Percentiles rank a stretch among this genome's conserved stretches.
Evolutionary conservation across 768 basidiomycete species (phyloP).

Genomic region (Termitomyces sp.): DNA sequence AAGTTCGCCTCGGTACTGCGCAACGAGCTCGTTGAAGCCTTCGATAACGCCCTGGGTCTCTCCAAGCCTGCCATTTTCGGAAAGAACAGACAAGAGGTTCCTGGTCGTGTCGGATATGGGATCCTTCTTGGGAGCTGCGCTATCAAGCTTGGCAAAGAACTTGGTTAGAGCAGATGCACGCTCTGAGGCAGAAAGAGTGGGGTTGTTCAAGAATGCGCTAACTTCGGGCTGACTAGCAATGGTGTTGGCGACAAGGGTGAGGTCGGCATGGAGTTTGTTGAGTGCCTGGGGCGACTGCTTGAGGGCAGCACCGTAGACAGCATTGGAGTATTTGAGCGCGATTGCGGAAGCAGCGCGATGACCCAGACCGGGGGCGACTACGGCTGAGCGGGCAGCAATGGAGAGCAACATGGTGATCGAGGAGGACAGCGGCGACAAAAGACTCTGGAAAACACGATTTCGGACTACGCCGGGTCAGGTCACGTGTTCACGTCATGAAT

Average conservation of each 20-base stretch:
- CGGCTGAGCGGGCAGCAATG: conserved; percentile 46
- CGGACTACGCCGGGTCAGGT: conserved; percentile 14
- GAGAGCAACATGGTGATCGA: conserved; percentile 45
- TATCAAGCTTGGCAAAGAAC: conserved; percentile 66
- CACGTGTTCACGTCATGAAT: conserved; percentile 8
- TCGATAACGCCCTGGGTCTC: conserved; percentile 85
- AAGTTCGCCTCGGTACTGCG: conserved; percentile 88
- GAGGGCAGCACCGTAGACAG: conserved; percentile 76
- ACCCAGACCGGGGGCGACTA: conserved; percentile 43
- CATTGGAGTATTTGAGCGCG: conserved; percentile 80
- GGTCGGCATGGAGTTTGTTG: conserved; percentile 81
- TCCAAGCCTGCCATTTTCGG: conserved; percentile 87
- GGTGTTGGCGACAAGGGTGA: conserved; percentile 61
- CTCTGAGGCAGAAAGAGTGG: conserved; percentile 81
- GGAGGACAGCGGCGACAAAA: conserved; percentile 18
- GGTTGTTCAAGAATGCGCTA: conserved; percentile 76
- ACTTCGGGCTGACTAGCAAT: conserved; percentile 65
- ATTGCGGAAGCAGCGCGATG: conserved; percentile 74
- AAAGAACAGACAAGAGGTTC: conserved; percentile 86
- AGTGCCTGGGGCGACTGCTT: conserved; percentile 79
- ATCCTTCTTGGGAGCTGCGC: conserved; percentile 60
- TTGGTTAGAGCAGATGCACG: conserved; percentile 60
- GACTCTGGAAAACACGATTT: conserved; percentile 11
- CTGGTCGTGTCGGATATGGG: conserved; percentile 81
- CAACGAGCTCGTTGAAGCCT: conserved; percentile 86